Evolutionary conservation across 768 basidiomycete genomes (phyloP), one percentile per base, ranked within the genome.

Genomic region (Lepiota brunneoincarnata): DNA sequence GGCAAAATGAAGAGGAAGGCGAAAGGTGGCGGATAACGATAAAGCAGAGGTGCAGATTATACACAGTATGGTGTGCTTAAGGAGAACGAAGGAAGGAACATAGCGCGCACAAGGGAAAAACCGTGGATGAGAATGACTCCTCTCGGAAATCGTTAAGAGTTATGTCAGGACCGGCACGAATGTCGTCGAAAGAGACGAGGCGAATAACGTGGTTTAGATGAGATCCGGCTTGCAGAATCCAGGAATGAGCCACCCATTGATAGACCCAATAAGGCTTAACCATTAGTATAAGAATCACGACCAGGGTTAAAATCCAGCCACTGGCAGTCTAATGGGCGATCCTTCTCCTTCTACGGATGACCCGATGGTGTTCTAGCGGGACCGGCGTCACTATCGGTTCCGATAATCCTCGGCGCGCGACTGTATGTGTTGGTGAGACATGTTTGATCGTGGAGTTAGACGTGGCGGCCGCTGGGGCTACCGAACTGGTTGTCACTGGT

Each of bases 381-480:
- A 28, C 18, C 36, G 34, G 45, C 9, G 46, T 34, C 10, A 36
- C 28, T 39, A 38, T 17, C 15, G 51, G 34, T 21, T 51, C 26
- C 3, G 18, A 24, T 7, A 34, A n/a, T 2, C 24, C 53, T 41
- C 53, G 53, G 15, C 53, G 53, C 11, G 45, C 45, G 12, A 54
- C 53, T 17, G 53, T 54, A 17, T 54, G 39, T 17, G 53, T 54
- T 17, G 53, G 53, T 2, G 53, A 47, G 21, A 54, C 53, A 26
- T 54, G 53, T 44, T 54, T 54, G 24, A 47, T 17, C 21, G 51
- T 40, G 11, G 53, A 48, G n/a, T 14, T 17, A n/a, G 36, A 15
- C 7, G 37, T 44, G 6, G 43, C 15, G 9, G 28, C 53, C 2
- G 26, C 10, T 20, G 45, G 20, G 26, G 1, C 46, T 12, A 6